Base-by-base conservation (phyloP, 2,329 filamentous ascomycete genomes). In the Paecilomyces formosus region DNA sequence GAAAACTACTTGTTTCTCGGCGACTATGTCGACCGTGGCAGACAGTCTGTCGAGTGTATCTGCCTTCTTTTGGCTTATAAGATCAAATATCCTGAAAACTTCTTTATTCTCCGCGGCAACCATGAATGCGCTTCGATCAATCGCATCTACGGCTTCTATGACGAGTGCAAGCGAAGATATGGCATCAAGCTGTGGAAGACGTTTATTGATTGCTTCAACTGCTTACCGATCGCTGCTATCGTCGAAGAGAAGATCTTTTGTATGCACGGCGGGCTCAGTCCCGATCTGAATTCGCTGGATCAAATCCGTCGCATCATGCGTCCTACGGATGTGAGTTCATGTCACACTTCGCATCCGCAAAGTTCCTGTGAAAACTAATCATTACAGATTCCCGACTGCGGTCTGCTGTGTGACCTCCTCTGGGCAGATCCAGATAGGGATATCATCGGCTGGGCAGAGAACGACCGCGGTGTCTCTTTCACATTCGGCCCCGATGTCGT, bases 371-470 rank as follows among this genome's bases (percentile, higher is more conserved):
- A 51, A 51, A 51, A n/a, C 71, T 77, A 61, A 75, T 63, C 52
- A 45, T 33, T 59, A 45, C 72, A 96, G 92, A 96, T 96, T 70
- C 92, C 92, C 65, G 92, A 96, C 73, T 96, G 91, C 72, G 92
- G 92, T 71, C 84, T 96, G 58, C 87, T 96, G 64, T 96, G 91
- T 79, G 92, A 96, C 81, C 83, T 96, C 59, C 81, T 96, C 64
- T 96, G 92, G 92, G 96, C 92, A 53, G 92, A 96, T 74, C 92
- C 92, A 35, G 92, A 96, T 77, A 96, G 96, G 80, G 92, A 96
- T 72, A 96, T 96, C 68, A 96, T 92, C 13, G 92, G 92, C 56
- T 96, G 92, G 92, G 93, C 89, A 74, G 92, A 96, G 80, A 96
- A 96, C 75, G 92, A 96, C 71, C 88, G 92, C 72, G 92, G 92